A percentile compares a stretch with the other conserved stretches of the same genome.
Conservation (phyloP, 805 yeast species). For the Yarrowia porcina region DNA sequence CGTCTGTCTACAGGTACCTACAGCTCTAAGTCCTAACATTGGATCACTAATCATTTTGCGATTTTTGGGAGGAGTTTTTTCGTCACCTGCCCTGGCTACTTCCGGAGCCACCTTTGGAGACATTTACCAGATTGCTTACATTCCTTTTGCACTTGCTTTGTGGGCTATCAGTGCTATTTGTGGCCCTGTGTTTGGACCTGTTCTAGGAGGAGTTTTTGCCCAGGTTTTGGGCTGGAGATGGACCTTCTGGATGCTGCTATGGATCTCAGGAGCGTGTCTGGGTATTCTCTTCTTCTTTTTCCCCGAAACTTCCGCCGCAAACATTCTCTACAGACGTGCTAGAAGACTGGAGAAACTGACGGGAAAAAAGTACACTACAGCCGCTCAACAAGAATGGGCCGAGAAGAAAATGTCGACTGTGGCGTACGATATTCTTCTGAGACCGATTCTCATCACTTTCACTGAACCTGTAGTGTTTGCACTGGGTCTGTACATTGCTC, state of each 20-base stretch:
- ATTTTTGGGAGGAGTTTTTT: not conserved
- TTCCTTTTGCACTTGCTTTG: not conserved
- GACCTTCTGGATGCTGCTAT: not conserved
- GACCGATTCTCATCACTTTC: not conserved
- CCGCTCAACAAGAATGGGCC: not conserved
- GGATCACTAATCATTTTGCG: not conserved
- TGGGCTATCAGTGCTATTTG: not conserved
- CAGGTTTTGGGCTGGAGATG: not conserved
- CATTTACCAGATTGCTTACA: not conserved
- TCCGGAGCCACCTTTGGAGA: not conserved
- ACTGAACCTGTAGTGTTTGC: not conserved
- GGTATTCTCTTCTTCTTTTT: not conserved
- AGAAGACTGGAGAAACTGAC: not conserved
- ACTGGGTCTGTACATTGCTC: not conserved
- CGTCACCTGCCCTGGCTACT: not conserved
- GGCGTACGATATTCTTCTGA: not conserved
- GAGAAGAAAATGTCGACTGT: not conserved
- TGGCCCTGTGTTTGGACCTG: not conserved
- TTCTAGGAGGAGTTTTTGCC: not conserved
- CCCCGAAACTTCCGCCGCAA: not conserved
- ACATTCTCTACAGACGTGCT: not conserved
- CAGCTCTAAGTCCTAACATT: not conserved
- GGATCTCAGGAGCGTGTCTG: not conserved
- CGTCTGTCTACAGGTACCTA: not conserved
- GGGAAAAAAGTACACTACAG: not conserved